These are phyloP conservation scores for Fusarium praegraminearum DNA, from an alignment of 2,329 filamentous ascomycete genomes.

Conservation along the genomic window DNA sequence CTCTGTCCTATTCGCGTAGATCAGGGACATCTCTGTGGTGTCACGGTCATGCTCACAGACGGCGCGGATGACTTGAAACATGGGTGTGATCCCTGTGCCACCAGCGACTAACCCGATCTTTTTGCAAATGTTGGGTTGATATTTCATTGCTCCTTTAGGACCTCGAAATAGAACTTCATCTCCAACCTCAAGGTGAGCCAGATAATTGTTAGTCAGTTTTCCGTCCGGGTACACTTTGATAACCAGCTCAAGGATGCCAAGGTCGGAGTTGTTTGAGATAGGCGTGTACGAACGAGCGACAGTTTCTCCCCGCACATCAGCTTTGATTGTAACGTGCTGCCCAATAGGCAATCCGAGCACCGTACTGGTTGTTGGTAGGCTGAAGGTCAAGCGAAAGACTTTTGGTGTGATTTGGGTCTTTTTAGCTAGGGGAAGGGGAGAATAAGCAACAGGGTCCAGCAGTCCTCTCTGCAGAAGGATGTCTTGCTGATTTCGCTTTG, in stretches of 20 bases:
- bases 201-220: constrained; percentile 60
- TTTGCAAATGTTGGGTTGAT: constrained; percentile 56
- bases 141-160: constrained; percentile 68
- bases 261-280: constrained; percentile 62
- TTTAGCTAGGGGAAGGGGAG: background rate
- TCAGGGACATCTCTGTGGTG: constrained; percentile 65
- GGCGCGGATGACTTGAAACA: constrained; percentile 69
- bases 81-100: constrained; percentile 51
- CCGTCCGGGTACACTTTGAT: constrained; percentile 65
- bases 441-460: background rate
- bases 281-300: constrained; percentile 68
- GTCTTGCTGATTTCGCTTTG: constrained; percentile 37
- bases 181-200: constrained; percentile 60
- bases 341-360: constrained; percentile 67
- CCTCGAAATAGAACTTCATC: constrained; percentile 66
- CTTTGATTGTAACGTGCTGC: constrained; percentile 67
- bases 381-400: constrained; percentile 61
- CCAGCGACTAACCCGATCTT: constrained; percentile 69
- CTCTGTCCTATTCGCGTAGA: constrained; percentile 70
- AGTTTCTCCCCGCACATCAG: constrained; percentile 57
- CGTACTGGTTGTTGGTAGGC: constrained; percentile 57
- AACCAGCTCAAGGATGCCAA: constrained; percentile 63
- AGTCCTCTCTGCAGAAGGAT: constrained; percentile 2
- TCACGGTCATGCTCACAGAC: constrained; percentile 71
- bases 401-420: constrained; percentile 47